Percentiles rank a stretch among this genome's conserved stretches.
Evolutionary conservation across 768 basidiomycete genomes (phyloP).

Genomic region (Lyophyllum shimeji): DNA sequence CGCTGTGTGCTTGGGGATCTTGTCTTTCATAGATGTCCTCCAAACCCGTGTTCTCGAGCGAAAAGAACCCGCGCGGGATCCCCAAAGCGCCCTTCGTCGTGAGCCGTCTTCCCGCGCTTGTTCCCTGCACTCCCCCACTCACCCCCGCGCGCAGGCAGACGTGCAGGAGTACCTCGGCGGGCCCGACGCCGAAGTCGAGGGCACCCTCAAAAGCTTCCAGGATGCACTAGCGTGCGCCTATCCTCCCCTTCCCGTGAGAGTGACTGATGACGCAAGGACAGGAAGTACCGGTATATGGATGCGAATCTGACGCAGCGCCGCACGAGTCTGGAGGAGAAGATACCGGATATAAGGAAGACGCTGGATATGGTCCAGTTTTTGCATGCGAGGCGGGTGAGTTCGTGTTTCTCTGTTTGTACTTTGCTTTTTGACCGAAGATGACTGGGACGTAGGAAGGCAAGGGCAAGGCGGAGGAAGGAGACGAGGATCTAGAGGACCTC

Average conservation of each 20-base stretch:
- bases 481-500: constrained; percentile 54
- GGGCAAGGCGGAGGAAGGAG: constrained; percentile 41
- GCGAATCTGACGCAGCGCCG: constrained; percentile 76
- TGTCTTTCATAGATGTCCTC: constrained; percentile 10
- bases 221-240: constrained; percentile 88
- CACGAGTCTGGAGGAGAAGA: constrained; percentile 85
- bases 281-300: constrained; percentile 99
- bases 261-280: constrained; percentile 45
- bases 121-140: not conserved
- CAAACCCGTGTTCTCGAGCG: constrained; percentile 16
- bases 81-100: constrained; percentile 96
- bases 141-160: constrained; percentile 57
- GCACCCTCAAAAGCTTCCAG: constrained; percentile 76
- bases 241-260: constrained; percentile 4
- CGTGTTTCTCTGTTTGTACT: not conserved
- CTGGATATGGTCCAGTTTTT: constrained; percentile 86
- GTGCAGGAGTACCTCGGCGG: constrained; percentile 86
- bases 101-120: no score
- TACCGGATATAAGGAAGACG: constrained; percentile 94
- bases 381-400: constrained; percentile 65
- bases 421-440: not conserved
- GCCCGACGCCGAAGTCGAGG: constrained; percentile 75
- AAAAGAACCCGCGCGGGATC: constrained; percentile 87
- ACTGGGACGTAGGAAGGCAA: constrained; percentile 56
- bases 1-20: no score